These are phyloP conservation scores for Pinus tabuliformis DNA, from an alignment of 75 land plant species.

Conservation along the genomic window DNA sequence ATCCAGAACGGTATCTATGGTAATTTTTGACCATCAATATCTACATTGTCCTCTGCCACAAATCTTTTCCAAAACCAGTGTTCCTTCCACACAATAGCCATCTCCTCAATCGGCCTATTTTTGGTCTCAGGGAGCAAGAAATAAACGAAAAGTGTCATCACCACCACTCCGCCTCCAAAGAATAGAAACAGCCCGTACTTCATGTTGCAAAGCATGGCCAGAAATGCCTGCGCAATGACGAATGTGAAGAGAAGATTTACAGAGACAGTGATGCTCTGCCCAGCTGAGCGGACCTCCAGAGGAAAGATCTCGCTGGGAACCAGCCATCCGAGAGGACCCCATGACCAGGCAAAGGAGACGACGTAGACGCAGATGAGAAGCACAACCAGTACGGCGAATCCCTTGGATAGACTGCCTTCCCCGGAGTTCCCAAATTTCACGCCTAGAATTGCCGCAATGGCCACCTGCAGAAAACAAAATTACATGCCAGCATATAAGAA, in stretches of 20 bases:
- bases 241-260: conserved; percentile 85
- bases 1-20: too few relatives aligned
- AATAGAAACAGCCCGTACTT: conserved; percentile 82
- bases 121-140: conserved; percentile 88
- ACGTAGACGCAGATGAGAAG: conserved; percentile 60
- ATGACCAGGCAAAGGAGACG: conserved; percentile 83
- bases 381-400: conserved; percentile 44
- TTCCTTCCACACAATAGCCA: conserved; percentile 65
- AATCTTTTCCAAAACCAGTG: conserved; percentile 75
- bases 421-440: background rate
- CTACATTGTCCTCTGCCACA: too few relatives aligned
- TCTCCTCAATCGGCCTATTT: conserved; percentile 89
- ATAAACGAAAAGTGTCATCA: conserved; percentile 70
- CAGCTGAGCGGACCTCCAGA: conserved; percentile 77
- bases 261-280: conserved; percentile 85
- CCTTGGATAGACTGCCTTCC: conserved; percentile 11
- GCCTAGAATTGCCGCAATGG: too few relatives aligned
- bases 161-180: conserved; percentile 73
- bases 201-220: conserved; percentile 63
- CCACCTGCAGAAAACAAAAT: too few relatives aligned
- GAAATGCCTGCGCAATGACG: conserved; percentile 68
- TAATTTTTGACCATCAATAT: too few relatives aligned
- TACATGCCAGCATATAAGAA: too few relatives aligned
- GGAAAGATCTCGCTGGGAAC: conserved; percentile 94
- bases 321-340: conserved; percentile 91